Base-by-base conservation (phyloP, 352 stramenopile genomes). In the Globisporangium echinulatum region DNA sequence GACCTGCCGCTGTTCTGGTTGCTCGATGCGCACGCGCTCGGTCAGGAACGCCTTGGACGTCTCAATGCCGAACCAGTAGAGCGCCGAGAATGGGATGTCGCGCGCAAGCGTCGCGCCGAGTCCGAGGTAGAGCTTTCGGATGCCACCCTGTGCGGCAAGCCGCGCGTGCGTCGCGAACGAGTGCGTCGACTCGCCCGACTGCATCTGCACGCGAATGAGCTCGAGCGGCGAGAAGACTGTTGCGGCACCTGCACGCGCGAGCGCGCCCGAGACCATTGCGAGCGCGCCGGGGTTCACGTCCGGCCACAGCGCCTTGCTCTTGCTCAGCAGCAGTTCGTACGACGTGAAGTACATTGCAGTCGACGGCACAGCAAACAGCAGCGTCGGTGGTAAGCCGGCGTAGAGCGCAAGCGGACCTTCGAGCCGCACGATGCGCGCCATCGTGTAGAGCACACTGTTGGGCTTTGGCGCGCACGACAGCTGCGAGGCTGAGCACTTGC, bases 1-100 rank as follows among this genome's bases (percentile, higher is more conserved):
- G 7, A 89, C 71, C 1, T 71, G 70, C 36, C 64, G 72, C 43
- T 63, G 48, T n/a, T 71, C 52, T 0, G 57, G 40, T 40, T 82
- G 63, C n/a, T 77, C 50, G 0, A 74, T 67, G 4, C 69, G 59
- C 10, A 63, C 46, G 13, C 58, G 58, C 36, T 63, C 54, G 9
- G 59, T 70, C 40, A 92, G 54, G 48, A 58, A 64, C 8, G 61
- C 64, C 74, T 92, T 90, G 53, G 89, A 85, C 4, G 70, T 75
- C 75, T 99, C 94, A 50, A 98, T 88, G 54, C 76, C 81, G 49
- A 82, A 77, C 92, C 92, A 98, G 67, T 99, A 99, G 49, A 98
- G 79, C 2, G 85, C 90, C 5, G 79, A 95, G 72, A 98, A 98
- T 14, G 96, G 94, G n/a, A 98, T 92, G 67, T 98, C 95, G 39